These are phyloP conservation scores for Phycomyces nitens DNA, from an alignment of 192 early-diverging fungal genomes.

Conservation along the genomic window DNA sequence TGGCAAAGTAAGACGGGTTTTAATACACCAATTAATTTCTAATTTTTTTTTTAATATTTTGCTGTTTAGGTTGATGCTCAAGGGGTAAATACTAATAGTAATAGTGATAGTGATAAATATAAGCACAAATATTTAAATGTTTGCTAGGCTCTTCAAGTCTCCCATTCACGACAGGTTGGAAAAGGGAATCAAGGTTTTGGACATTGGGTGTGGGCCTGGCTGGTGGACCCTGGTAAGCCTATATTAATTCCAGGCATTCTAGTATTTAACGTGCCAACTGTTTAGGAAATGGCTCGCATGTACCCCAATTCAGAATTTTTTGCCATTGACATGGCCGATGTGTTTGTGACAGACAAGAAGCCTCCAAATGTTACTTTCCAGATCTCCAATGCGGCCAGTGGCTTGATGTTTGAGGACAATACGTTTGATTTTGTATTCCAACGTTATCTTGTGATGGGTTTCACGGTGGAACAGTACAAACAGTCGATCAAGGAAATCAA, in stretches of 20 bases:
- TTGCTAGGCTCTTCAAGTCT: slow-evolving; percentile 19
- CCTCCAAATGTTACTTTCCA: slow-evolving; percentile 24
- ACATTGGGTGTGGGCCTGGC: slow-evolving; percentile 38
- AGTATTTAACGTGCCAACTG: not conserved
- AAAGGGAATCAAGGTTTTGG: slow-evolving; percentile 28
- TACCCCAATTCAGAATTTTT: slow-evolving; percentile 38
- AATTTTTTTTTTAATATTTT: not conserved
- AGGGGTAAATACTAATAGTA: slow-evolving; percentile 18
- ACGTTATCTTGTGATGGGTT: slow-evolving; percentile 36
- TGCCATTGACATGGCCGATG: slow-evolving; percentile 31
- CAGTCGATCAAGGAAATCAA: slow-evolving; percentile 23
- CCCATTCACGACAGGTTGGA: slow-evolving; percentile 25
- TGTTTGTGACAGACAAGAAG: slow-evolving; percentile 17
- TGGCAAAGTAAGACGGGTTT: slow-evolving; percentile 34
- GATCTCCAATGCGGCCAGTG: slow-evolving; percentile 18
- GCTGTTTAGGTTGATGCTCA: slow-evolving; percentile 3
- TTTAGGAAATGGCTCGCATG: slow-evolving; percentile 32
- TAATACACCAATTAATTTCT: not conserved
- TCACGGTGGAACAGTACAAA: slow-evolving; percentile 16
- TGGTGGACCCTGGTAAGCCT: slow-evolving; percentile 29
- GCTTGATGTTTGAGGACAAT: slow-evolving; percentile 25
- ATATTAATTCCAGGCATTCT: no score
- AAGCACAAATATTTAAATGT: not conserved
- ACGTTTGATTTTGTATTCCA: slow-evolving; percentile 38
- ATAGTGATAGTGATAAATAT: no score